Evolutionary conservation across 768 basidiomycete genomes (phyloP), one percentile per base, ranked within the genome.

Genomic region (Rhodotorula paludigena): DNA sequence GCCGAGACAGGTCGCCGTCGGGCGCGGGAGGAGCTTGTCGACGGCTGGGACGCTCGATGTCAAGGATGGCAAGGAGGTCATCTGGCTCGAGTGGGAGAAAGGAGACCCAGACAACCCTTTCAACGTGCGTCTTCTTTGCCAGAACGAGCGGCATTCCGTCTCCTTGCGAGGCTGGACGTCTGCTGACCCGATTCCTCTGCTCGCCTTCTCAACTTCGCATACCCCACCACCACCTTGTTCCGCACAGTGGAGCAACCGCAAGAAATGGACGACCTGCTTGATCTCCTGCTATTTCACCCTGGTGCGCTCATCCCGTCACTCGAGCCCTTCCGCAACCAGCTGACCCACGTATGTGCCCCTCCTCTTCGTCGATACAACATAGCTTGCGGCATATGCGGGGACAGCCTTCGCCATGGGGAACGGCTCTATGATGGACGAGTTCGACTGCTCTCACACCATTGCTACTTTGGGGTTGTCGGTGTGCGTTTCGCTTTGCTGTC

Each of bases 381-480:
- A 63, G 49, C 52, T 55, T 25, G 62, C 60, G n/a, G 68, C 71
- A 5, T 70, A 55, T 28, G 63, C 63, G 30, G 73, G 68, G 3
- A 66, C 66, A 0, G 63, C 70, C 5, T 75, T 72, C 41, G 70
- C 71, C 5, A 65, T 61, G 21, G 74, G 74, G 1, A 63, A 62
- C 7, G 32, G 25, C 11, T 67, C 66, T 16, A 74, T 79, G 74
- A 61, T 63, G 44, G 36, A 39, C 12, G 79, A 79, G n/a, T 51
- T 78, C 23, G 62, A 65, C 1, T 70, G 66, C 28, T 76, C 73
- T 16, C 39, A 60, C 14, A 47, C 76, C 15, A 55, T 75, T 23
- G 74, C 75, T 10, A 66, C 74, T 0, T 66, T 75, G 23, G 79
- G 77, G 0, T 41, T 78, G 44, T 74, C 73, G 16, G 52, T 78